Conservation (phyloP, 208 protist species). For the Naegleria lovaniensis region DNA sequence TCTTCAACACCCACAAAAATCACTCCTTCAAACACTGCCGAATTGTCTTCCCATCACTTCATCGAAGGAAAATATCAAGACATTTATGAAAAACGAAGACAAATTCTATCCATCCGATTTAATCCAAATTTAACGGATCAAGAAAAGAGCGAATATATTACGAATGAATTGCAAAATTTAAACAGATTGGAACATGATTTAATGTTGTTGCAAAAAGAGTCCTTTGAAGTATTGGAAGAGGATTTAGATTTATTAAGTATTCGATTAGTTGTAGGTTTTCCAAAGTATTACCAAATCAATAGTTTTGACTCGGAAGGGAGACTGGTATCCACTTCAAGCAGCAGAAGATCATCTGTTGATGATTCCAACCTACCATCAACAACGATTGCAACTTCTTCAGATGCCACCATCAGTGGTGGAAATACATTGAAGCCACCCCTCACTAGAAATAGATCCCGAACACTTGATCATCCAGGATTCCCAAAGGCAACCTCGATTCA, state of each 20-base stretch:
- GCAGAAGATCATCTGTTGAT: not conserved
- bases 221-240: not conserved
- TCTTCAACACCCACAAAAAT: not conserved
- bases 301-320: not conserved
- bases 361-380: not conserved
- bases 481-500: not conserved
- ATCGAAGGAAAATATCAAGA: not conserved
- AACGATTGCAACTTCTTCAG: not conserved
- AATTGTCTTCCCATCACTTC: not conserved
- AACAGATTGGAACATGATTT: constrained; percentile 10
- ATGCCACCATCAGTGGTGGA: not conserved
- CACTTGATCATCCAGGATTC: not conserved
- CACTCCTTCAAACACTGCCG: not conserved
- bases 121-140: not conserved
- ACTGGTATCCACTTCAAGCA: not conserved
- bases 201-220: not conserved
- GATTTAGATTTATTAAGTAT: not conserved
- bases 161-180: not conserved
- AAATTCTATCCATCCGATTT: not conserved
- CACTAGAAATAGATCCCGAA: not conserved
- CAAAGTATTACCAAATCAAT: not conserved
- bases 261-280: not conserved
- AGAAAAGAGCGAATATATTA: not conserved
- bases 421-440: not conserved
- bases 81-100: not conserved